Evolutionary conservation across 352 stramenopile genomes (phyloP).

Genomic region (Pythium apleroticum): DNA sequence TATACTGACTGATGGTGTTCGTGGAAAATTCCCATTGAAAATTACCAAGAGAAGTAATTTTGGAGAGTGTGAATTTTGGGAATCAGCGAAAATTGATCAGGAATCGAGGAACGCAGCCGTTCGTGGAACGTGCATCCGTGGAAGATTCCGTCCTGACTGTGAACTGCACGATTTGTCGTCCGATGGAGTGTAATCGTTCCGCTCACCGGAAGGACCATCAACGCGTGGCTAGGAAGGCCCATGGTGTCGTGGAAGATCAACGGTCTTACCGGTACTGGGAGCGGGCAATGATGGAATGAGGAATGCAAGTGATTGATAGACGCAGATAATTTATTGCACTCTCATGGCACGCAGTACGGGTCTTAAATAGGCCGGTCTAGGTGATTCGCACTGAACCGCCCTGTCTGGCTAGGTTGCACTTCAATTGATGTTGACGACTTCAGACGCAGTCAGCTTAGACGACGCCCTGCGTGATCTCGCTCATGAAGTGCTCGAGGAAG

Average conservation of each 20-base stretch:
- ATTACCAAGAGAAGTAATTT: not conserved
- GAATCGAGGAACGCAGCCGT: not conserved
- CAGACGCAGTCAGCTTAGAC: slow-evolving; percentile 26
- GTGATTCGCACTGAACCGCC: slow-evolving; percentile 3
- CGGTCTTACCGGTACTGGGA: no score
- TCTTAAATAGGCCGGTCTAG: slow-evolving; percentile 20
- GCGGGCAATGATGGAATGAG: no score
- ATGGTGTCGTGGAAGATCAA: not conserved
- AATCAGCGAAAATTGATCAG: not conserved
- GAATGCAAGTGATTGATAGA: not conserved
- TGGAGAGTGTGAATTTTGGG: not conserved
- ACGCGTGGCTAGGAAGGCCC: not conserved
- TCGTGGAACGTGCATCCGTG: slow-evolving; percentile 2
- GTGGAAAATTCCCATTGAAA: not conserved
- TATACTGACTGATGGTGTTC: no score
- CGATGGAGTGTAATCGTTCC: not conserved
- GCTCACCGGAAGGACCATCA: not conserved
- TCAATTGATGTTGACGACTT: slow-evolving; percentile 6
- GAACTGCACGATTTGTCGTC: not conserved
- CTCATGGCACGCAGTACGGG: not conserved
- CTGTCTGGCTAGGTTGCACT: slow-evolving; percentile 18
- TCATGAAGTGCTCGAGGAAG: slow-evolving; percentile 82
- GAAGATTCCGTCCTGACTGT: not conserved
- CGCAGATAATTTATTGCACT: slow-evolving; percentile 11
- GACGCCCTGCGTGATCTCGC: slow-evolving; percentile 57